Evolutionary conservation across 331 rosid genomes (phyloP).

Genomic region (Saraca asoca): DNA sequence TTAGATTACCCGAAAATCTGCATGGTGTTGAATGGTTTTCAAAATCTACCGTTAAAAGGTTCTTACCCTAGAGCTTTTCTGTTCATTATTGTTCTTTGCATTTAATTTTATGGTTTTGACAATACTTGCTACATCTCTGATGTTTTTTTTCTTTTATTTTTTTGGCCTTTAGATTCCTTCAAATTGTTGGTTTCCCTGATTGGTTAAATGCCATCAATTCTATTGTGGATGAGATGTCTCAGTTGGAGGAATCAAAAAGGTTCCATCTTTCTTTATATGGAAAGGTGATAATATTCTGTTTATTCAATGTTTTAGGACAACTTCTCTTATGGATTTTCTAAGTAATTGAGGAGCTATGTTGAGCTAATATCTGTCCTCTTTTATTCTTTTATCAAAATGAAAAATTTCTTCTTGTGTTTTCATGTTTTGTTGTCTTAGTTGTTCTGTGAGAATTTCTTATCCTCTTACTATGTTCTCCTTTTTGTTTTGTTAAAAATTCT

Average conservation of each 20-base stretch:
- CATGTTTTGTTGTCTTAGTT: too few relatives aligned
- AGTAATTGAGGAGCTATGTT: too few relatives aligned
- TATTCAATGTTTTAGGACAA: too few relatives aligned
- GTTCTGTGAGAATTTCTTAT: too few relatives aligned
- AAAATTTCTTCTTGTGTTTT: too few relatives aligned
- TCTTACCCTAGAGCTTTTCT: constrained; percentile 31
- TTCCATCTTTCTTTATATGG: constrained; percentile 85
- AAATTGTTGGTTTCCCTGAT: constrained; percentile 63
- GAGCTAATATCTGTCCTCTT: too few relatives aligned
- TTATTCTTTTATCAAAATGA: too few relatives aligned
- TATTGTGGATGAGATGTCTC: constrained; percentile 78
- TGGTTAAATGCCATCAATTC: constrained; percentile 41
- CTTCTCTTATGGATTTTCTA: too few relatives aligned
- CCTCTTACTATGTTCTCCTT: too few relatives aligned
- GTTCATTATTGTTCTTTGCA: constrained; percentile 17
- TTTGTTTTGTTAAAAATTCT: too few relatives aligned
- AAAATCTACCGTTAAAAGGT: constrained; percentile 79
- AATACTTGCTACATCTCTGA: constrained; percentile 20
- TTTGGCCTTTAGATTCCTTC: constrained; percentile 65
- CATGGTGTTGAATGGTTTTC: constrained; percentile 76
- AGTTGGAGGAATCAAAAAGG: constrained; percentile 77
- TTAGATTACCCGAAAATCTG: constrained; percentile 55
- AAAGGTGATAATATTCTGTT: constrained; percentile 52
- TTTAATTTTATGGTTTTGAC: constrained; percentile 14
- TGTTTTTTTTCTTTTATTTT: constrained; percentile 7